Evolutionary conservation across 345 rosid species (phyloP).

Genomic region (Populus alba): DNA sequence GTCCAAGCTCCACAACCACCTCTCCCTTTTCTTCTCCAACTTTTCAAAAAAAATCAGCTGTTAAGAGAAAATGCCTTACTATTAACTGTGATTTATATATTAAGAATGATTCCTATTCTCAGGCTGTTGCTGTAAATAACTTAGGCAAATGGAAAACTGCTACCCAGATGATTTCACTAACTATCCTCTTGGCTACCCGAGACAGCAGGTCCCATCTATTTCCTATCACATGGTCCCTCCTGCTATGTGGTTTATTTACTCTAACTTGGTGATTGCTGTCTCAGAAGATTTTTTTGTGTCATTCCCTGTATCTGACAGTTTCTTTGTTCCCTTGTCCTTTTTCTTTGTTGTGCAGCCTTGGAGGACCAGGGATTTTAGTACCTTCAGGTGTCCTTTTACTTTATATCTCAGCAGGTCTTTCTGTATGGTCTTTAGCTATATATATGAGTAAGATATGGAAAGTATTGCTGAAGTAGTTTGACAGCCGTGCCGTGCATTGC

Average conservation of each 20-base stretch:
- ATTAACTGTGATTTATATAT: neutral
- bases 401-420: conserved; percentile 87
- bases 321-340: neutral
- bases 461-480: conserved; percentile 62
- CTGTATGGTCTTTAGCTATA: conserved; percentile 83
- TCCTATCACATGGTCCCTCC: neutral
- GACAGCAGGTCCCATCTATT: conserved; percentile 57
- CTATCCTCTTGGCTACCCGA: conserved; percentile 80
- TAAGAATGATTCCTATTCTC: conserved; percentile 1
- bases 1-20: neutral
- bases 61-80: neutral
- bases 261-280: neutral
- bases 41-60: neutral
- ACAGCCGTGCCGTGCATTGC: conserved; percentile 7
- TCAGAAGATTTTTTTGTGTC: neutral
- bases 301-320: neutral
- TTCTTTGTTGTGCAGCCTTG: conserved; percentile 44
- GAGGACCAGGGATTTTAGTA: conserved; percentile 47
- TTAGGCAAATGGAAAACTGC: conserved; percentile 99
- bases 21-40: neutral
- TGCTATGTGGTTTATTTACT: neutral
- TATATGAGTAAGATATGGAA: conserved; percentile 80
- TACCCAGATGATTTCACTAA: conserved; percentile 87
- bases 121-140: conserved; percentile 98
- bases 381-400: conserved; percentile 76